Evolutionary conservation across 768 basidiomycete species (phyloP).

Genomic region (Calocera cornea): DNA sequence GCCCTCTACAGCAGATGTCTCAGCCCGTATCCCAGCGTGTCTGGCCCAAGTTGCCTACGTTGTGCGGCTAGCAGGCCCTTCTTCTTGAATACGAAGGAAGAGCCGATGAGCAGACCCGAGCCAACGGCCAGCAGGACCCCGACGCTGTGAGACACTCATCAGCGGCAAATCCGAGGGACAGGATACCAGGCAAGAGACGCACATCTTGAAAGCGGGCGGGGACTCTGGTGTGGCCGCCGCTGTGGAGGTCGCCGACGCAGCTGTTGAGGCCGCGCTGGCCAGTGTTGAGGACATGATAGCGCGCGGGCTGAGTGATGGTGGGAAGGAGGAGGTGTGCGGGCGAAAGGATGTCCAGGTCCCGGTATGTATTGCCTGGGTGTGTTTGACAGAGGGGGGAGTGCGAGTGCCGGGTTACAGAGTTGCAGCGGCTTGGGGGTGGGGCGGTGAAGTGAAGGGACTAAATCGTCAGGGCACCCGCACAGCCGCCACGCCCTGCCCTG

Average conservation of each 20-base stretch:
- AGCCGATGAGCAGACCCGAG: slow-evolving; percentile 82
- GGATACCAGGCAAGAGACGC: background rate
- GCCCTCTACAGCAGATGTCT: slow-evolving; percentile 21
- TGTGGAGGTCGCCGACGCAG: background rate
- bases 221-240: background rate
- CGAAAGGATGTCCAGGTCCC: background rate
- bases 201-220: background rate
- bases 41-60: slow-evolving; percentile 8
- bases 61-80: slow-evolving; percentile 73
- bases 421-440: background rate
- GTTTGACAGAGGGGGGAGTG: background rate
- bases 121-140: slow-evolving; percentile 61
- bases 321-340: background rate
- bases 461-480: slow-evolving; percentile 1
- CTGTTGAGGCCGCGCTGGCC: too few species aligned
- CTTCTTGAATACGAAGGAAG: slow-evolving; percentile 96
- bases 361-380: background rate
- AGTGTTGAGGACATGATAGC: background rate
- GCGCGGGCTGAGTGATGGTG: background rate
- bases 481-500: slow-evolving; percentile 3
- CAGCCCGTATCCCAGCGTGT: background rate
- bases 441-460: background rate
- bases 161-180: background rate
- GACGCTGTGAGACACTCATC: slow-evolving; percentile 23
- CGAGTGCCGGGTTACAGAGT: background rate